Evolutionary conservation across 2,329 filamentous ascomycete genomes (phyloP), one percentile per base, ranked within the genome.

Genomic region (Talaromyces funiculosus): DNA sequence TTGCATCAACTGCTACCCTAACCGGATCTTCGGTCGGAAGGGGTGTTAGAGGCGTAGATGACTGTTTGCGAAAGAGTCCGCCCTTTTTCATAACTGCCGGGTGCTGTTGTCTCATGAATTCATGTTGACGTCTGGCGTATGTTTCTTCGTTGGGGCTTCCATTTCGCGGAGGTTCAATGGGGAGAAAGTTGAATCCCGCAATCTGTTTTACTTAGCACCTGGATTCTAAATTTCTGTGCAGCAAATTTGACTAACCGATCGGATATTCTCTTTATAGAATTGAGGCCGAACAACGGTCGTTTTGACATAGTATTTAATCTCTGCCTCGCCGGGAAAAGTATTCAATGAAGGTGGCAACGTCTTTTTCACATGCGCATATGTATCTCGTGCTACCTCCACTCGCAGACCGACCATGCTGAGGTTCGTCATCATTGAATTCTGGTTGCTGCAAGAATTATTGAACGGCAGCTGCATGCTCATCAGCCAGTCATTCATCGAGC

Each of bases 251-350:
- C 43, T 16, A 26, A 61, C 76, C 56, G 72, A 71, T 67, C 92
- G 82, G 73, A 91, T 89, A 69, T 97, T 97, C 76, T 96, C 92
- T 71, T 93, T 93, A 75, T 95, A 90, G 62, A 97, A 82, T 14
- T 89, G 87, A 0, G 92, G 91, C n/a, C 92, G 82, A 69, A 92
- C 90, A 5, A 97, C 86, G 0, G 94, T 97, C n/a, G 89, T 91
- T 73, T 99, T 99, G 71, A 97, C 83, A 72, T 90, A 99, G 76
- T 99, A 99, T 66, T 87, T 84, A 62, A 97, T 92, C 75, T 96
- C 92, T 22, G 92, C 93, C 73, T 92, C 86, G 33, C 88, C 88
- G 0, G 90, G 90, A 66, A 94, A 92, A 3, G 90, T 91, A n/a
- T 84, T 90, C 58, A 97, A 78, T 4, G 92, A 95, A 0, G 94